Base-by-base conservation (phyloP, 108 stramenopile species). In the Schizochytrium sp. region DNA sequence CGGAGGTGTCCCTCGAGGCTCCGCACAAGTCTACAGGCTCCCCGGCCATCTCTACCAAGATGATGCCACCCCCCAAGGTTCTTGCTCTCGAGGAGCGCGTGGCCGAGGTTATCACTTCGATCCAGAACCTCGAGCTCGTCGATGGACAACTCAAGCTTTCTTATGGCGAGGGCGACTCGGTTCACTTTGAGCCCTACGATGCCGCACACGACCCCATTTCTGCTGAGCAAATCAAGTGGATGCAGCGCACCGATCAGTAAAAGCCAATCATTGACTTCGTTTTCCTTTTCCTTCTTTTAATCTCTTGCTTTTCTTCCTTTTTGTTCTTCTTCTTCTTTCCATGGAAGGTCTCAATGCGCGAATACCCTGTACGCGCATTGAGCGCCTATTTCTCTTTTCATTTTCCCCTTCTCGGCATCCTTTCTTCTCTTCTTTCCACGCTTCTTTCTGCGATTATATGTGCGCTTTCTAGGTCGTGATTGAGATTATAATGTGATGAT, bases 31-130 rank as follows among this genome's bases (percentile, higher is more conserved):
- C 76, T 34, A 25, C 76, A 14, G 23, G 76, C 45, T 14, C 55
- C 55, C 19, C 14, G 76, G 76, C 76, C 45, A 83, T 83, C 23
- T 83, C 76, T 16, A 83, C 76, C 76, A 83, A 53, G 76, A 83
- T 83, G 76, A 83, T 83, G 76, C 76, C 76, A 6, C 18, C 76
- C 10, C 76, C 76, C 48, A 47, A 83, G 45, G 48, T 83, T 47
- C 19, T 47, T 8, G 76, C 48, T 34, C 45, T 83, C 51, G 76
- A 83, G 76, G 51, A 83, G 48, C 25, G 23, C 51, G 76, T 83
- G 43, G 16, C 48, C 2, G 6, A 6, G 23, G 28, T 53, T 10
- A 14, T 83, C 3, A 53, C 45, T 23, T 83, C 76, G 19, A 53
- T 47, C 76, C 18, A 83, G 51, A 25, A 47, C 51, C 45, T 83